phyloP scores from a whole-genome alignment of 2,329 filamentous ascomycete species.

The Taxawa tesnikishii region DNA sequence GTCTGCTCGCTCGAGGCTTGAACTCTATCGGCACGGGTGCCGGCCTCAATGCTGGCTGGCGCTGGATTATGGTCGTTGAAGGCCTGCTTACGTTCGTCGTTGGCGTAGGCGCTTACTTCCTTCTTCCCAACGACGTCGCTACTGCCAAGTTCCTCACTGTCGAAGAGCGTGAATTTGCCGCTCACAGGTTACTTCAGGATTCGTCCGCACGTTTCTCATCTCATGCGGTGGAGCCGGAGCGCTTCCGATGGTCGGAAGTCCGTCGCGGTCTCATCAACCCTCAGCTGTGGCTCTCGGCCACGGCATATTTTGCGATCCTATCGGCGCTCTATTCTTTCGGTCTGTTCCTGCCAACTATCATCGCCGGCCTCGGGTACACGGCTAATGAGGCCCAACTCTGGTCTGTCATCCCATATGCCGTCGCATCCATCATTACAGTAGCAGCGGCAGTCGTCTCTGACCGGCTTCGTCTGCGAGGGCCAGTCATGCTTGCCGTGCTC shows the following conservation, averaged over 20 bases:
- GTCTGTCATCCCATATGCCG: constrained; percentile 53
- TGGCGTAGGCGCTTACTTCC: constrained; percentile 28
- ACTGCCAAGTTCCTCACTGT: constrained; percentile 45
- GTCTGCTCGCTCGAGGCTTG: constrained; percentile 6
- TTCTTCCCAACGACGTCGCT: constrained; percentile 47
- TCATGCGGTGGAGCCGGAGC: constrained; percentile 41
- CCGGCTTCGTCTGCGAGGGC: constrained; percentile 44
- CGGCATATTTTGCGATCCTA: constrained; percentile 49
- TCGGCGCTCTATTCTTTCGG: constrained; percentile 39
- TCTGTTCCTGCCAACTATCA: constrained; percentile 36
- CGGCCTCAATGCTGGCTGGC: constrained; percentile 17
- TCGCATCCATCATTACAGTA: constrained; percentile 42
- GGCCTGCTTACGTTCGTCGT: constrained; percentile 19
- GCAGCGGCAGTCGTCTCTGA: constrained; percentile 47
- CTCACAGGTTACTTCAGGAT: constrained; percentile 21
- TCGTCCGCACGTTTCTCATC: no score
- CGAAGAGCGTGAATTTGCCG: constrained; percentile 30
- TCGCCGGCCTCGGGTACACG: constrained; percentile 50
- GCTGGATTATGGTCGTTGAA: constrained; percentile 16
- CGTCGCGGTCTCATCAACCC: constrained; percentile 38
- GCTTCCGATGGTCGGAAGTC: constrained; percentile 51
- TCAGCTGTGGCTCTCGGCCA: constrained; percentile 35
- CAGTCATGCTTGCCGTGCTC: constrained; percentile 50
- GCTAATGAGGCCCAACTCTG: constrained; percentile 37
- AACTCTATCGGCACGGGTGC: constrained; percentile 10